These are phyloP conservation scores for Microdochium nivale DNA, from an alignment of 2,329 filamentous ascomycete species.

Conservation along the genomic window DNA sequence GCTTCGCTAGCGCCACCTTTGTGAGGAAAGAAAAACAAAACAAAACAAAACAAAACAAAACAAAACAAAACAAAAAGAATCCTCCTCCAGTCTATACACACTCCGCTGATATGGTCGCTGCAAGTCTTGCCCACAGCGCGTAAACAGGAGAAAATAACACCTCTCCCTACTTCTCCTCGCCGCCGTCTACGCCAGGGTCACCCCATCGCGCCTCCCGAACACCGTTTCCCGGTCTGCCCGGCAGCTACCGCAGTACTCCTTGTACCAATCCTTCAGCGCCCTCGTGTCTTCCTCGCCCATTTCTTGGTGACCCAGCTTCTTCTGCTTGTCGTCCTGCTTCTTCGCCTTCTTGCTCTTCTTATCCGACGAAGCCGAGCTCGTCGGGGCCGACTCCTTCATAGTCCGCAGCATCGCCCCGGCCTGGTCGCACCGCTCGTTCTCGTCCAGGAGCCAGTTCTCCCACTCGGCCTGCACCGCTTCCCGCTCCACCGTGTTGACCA, in stretches of 20 bases:
- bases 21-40: no score
- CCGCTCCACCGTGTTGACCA: slow-evolving; percentile 81
- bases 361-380: slow-evolving; percentile 7
- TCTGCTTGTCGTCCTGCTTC: slow-evolving; percentile 17
- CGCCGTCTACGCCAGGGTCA: slow-evolving; percentile 9
- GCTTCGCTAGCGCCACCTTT: no score
- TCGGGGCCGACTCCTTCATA: slow-evolving; percentile 9
- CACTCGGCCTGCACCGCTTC: slow-evolving; percentile 84
- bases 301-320: slow-evolving; percentile 13
- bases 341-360: slow-evolving; percentile 10
- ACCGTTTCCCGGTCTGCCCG: slow-evolving; percentile 30
- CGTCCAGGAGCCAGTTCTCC: slow-evolving; percentile 83
- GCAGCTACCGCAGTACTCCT: slow-evolving; percentile 49
- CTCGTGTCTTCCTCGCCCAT: neutral
- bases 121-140: no score
- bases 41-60: no score
- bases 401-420: slow-evolving; percentile 35
- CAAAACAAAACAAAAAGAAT: no score
- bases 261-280: slow-evolving; percentile 36
- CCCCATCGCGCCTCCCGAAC: slow-evolving; percentile 12
- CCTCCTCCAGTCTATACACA: no score
- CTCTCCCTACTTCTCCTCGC: no score
- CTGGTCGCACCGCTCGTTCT: slow-evolving; percentile 67
- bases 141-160: no score
- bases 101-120: no score